Percentiles rank a stretch among this genome's conserved stretches.
phyloP scores from a whole-genome alignment of 2,329 filamentous ascomycete species.

The Clarireedia hainanense region DNA sequence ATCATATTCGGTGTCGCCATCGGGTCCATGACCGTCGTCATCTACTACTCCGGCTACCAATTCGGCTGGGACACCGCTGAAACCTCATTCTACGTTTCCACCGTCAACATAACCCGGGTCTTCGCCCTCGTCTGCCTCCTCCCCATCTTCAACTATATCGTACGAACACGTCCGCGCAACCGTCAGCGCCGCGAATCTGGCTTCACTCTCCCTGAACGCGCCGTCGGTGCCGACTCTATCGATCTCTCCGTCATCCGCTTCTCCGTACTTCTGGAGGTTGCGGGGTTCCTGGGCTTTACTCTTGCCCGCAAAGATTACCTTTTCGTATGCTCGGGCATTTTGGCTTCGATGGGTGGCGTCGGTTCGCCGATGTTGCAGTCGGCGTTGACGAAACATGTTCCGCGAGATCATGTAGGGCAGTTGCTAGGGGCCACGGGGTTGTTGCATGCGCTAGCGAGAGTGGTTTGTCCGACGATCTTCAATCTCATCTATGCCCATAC shows the following conservation, averaged over 20 bases:
- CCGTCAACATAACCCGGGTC: slow-evolving; percentile 70
- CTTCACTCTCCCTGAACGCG: slow-evolving; percentile 36
- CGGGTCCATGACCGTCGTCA: slow-evolving; percentile 70
- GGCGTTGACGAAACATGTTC: slow-evolving; percentile 83
- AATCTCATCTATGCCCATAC: slow-evolving; percentile 81
- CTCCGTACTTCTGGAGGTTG: slow-evolving; percentile 66
- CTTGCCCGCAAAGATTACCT: slow-evolving; percentile 51
- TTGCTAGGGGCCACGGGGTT: slow-evolving; percentile 84
- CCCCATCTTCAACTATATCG: slow-evolving; percentile 67
- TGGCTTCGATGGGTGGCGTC: slow-evolving; percentile 74
- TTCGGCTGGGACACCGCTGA: slow-evolving; percentile 81
- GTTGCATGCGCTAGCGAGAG: slow-evolving; percentile 71
- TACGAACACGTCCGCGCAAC: slow-evolving; percentile 42
- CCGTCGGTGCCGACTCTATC: slow-evolving; percentile 61
- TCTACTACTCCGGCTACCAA: slow-evolving; percentile 73
- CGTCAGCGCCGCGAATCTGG: slow-evolving; percentile 48
- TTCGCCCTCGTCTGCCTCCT: slow-evolving; percentile 66
- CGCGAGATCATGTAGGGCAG: slow-evolving; percentile 71
- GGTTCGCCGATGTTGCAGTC: slow-evolving; percentile 79
- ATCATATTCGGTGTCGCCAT: slow-evolving; percentile 76
- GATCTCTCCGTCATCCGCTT: slow-evolving; percentile 71
- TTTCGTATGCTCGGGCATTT: slow-evolving; percentile 64
- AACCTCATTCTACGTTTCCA: slow-evolving; percentile 71
- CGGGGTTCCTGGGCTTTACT: slow-evolving; percentile 70
- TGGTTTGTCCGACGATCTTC: slow-evolving; percentile 74